phyloP scores from a whole-genome alignment of 2,329 filamentous ascomycete species.

The Basipetospora sp. region DNA sequence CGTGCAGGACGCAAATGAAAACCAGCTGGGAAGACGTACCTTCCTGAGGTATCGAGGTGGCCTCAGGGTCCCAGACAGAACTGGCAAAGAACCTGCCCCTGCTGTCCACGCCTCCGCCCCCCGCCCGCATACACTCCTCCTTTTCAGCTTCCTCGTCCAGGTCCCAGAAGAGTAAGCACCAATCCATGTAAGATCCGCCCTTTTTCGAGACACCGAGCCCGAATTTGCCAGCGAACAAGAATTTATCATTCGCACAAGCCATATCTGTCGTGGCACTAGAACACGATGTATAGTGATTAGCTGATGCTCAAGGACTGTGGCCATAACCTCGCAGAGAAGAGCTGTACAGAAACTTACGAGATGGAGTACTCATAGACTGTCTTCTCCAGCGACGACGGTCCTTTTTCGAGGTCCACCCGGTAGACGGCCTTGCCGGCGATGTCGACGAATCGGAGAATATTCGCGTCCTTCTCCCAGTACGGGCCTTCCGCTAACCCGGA shows the following conservation, averaged over 20 bases:
- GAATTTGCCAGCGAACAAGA: conserved; percentile 10
- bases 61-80: conserved; percentile 8
- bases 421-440: conserved; percentile 9
- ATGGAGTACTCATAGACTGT: conserved; percentile 8
- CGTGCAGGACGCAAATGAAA: not conserved
- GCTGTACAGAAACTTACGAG: conserved; percentile 9
- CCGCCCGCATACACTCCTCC: conserved; percentile 9
- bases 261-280: conserved; percentile 9
- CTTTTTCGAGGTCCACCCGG: conserved; percentile 8
- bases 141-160: conserved; percentile 9
- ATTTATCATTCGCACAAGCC: conserved; percentile 7
- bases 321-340: too few species aligned
- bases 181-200: conserved; percentile 2
- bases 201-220: conserved; percentile 9
- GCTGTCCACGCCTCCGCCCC: conserved; percentile 10
- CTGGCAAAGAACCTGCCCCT: conserved; percentile 10
- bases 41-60: conserved; percentile 6
- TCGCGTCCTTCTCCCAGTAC: conserved; percentile 8
- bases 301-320: too few species aligned
- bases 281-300: not conserved
- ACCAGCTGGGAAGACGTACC: conserved; percentile 6
- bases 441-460: conserved; percentile 12
- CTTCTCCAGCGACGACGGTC: conserved; percentile 8
- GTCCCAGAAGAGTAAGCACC: conserved; percentile 7
- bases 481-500: conserved; percentile 10